phyloP scores from a whole-genome alignment of 306 rosid genomes.

The Prunus padus region DNA sequence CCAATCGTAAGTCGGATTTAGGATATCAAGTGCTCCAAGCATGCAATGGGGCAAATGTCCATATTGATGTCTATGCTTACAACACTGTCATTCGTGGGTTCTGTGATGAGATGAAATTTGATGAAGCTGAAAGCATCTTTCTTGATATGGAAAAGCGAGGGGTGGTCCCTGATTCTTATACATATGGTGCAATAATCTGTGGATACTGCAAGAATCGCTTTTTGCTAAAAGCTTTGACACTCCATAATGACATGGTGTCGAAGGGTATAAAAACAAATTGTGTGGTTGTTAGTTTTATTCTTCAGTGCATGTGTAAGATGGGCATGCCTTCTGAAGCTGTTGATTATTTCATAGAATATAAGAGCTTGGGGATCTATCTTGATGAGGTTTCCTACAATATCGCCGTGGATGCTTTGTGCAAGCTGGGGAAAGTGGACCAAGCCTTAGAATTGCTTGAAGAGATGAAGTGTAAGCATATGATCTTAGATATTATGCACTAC shows the following conservation, averaged over 20 bases:
- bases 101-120: slow-evolving; percentile 62
- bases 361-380: slow-evolving; percentile 51
- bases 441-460: slow-evolving; percentile 57
- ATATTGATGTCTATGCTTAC: slow-evolving; percentile 55
- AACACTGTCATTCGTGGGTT: slow-evolving; percentile 61
- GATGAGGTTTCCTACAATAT: slow-evolving; percentile 68
- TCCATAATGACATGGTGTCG: slow-evolving; percentile 54
- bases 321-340: slow-evolving; percentile 53
- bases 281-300: slow-evolving; percentile 55
- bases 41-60: slow-evolving; percentile 39
- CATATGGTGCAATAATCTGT: slow-evolving; percentile 53
- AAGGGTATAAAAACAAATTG: slow-evolving; percentile 71
- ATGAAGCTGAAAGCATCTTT: slow-evolving; percentile 54
- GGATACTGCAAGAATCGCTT: slow-evolving; percentile 68
- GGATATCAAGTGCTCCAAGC: slow-evolving; percentile 58
- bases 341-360: slow-evolving; percentile 42
- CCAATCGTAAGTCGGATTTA: slow-evolving; percentile 38
- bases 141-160: slow-evolving; percentile 64
- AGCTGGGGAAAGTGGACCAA: slow-evolving; percentile 59
- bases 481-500: slow-evolving; percentile 66
- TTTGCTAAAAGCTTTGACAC: slow-evolving; percentile 47
- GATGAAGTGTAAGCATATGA: slow-evolving; percentile 51
- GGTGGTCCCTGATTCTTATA: slow-evolving; percentile 49
- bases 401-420: slow-evolving; percentile 60
- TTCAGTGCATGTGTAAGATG: slow-evolving; percentile 64